These are phyloP conservation scores for Petunia axillaris DNA, from an alignment of 257 asterid genomes.

Conservation along the genomic window DNA sequence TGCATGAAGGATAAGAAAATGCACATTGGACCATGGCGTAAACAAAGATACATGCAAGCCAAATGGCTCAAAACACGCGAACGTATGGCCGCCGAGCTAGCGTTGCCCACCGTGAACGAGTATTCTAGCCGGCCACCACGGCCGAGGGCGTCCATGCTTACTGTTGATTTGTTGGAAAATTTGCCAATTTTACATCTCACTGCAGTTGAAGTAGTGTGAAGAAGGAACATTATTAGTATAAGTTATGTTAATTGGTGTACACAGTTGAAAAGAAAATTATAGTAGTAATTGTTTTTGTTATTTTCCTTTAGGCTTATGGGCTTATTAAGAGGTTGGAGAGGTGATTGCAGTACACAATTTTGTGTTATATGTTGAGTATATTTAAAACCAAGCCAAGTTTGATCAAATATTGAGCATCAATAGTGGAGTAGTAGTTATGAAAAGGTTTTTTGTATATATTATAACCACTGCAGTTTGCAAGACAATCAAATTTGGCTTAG, in stretches of 20 bases:
- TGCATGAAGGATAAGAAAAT: conserved; percentile 90
- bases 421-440: too few species aligned
- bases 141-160: conserved; percentile 70
- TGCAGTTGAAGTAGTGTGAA: conserved; percentile 68
- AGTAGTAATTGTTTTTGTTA: neutral
- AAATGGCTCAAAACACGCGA: conserved; percentile 72
- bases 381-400: too few species aligned
- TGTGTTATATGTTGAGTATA: too few species aligned
- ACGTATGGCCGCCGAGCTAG: conserved; percentile 39
- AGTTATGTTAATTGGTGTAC: neutral
- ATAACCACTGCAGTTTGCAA: too few species aligned
- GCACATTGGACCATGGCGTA: conserved; percentile 97
- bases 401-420: too few species aligned
- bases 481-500: too few species aligned
- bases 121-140: conserved; percentile 45
- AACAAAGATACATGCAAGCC: conserved; percentile 88
- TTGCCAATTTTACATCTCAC: conserved; percentile 52
- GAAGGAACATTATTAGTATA: neutral
- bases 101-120: conserved; percentile 35
- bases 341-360: too few species aligned
- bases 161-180: conserved; percentile 63
- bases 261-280: neutral
- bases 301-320: neutral
- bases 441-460: too few species aligned
- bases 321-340: neutral